These are phyloP conservation scores for Eleusine coracana DNA, from an alignment of 176 grass and related monocot genomes.

Conservation along the genomic window DNA sequence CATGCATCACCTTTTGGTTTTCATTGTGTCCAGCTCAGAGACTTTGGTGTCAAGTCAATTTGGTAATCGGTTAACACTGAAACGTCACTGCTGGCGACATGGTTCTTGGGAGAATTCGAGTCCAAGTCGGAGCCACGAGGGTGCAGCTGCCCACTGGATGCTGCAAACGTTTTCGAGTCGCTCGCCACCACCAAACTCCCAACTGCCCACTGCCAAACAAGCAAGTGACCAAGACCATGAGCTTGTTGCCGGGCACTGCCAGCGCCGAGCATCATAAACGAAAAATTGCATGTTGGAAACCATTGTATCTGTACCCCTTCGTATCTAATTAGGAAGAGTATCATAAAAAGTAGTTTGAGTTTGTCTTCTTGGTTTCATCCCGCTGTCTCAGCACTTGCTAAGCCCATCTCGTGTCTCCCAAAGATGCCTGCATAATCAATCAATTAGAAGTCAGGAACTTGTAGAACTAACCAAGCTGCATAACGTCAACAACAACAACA, in stretches of 20 bases:
- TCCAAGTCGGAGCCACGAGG: constrained; percentile 33
- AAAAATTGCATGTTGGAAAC: constrained; percentile 24
- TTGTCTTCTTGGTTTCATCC: constrained; percentile 30
- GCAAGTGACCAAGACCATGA: constrained; percentile 26
- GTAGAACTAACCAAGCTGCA: not conserved
- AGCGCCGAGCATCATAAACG: not conserved
- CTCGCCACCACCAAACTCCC: constrained; percentile 34
- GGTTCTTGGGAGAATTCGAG: constrained; percentile 17
- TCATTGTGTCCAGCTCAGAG: constrained; percentile 14
- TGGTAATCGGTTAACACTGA: constrained; percentile 36
- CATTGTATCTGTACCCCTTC: constrained; percentile 20
- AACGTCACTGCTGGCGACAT: constrained; percentile 43
- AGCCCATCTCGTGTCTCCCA: constrained; percentile 41
- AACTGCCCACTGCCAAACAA: constrained; percentile 45
- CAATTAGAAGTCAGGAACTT: not conserved
- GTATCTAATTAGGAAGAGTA: constrained; percentile 27
- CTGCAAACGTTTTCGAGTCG: constrained; percentile 46
- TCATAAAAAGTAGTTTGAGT: not conserved
- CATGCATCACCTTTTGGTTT: constrained; percentile 22
- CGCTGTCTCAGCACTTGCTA: constrained; percentile 39
- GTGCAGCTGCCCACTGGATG: constrained; percentile 24
- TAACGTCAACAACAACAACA: not conserved
- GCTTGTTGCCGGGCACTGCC: constrained; percentile 13
- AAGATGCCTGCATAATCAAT: constrained; percentile 42
- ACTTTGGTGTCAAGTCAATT: constrained; percentile 34